Percentiles rank a stretch among this genome's conserved stretches.
phyloP scores from a whole-genome alignment of 2,329 filamentous ascomycete genomes.

The Rhinocladiella mackenziei region DNA sequence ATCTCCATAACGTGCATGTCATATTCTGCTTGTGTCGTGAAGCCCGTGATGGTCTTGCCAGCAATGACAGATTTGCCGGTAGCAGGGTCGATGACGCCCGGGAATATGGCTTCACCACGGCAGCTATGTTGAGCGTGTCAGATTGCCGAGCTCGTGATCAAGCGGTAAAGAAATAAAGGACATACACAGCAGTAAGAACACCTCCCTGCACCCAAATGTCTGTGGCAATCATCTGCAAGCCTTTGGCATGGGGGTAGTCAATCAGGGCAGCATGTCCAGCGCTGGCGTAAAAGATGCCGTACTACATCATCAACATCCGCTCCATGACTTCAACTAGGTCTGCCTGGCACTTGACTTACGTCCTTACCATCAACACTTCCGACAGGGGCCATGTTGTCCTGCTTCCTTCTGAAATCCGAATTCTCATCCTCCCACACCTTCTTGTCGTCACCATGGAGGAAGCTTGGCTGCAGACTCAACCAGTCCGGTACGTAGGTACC shows the following conservation, averaged over 20 bases:
- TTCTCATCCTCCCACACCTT: conserved; percentile 39
- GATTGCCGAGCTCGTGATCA: no score
- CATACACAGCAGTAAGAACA: conserved; percentile 41
- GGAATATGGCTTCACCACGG: conserved; percentile 42
- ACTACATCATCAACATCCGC: no score
- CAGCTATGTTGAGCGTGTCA: no score
- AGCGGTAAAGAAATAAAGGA: no score
- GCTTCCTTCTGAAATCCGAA: conserved; percentile 45
- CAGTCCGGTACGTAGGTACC: conserved; percentile 39
- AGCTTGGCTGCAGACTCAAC: conserved; percentile 42
- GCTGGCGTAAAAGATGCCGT: conserved; percentile 43
- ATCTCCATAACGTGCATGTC: conserved; percentile 35
- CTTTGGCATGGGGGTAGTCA: conserved; percentile 44
- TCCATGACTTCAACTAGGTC: no score
- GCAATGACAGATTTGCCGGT: conserved; percentile 39
- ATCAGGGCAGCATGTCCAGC: conserved; percentile 47
- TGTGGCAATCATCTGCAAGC: conserved; percentile 41
- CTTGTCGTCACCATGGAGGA: conserved; percentile 41
- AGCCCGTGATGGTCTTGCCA: conserved; percentile 40
- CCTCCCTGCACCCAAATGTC: conserved; percentile 41
- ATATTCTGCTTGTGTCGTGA: conserved; percentile 40
- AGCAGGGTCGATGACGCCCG: conserved; percentile 33
- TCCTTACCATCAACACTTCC: no score
- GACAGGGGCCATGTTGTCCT: conserved; percentile 43
- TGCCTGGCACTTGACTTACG: no score